Evolutionary conservation across 2,329 filamentous ascomycete genomes (phyloP), one percentile per base, ranked within the genome.

Genomic region (Pseudogymnoascus sp.): DNA sequence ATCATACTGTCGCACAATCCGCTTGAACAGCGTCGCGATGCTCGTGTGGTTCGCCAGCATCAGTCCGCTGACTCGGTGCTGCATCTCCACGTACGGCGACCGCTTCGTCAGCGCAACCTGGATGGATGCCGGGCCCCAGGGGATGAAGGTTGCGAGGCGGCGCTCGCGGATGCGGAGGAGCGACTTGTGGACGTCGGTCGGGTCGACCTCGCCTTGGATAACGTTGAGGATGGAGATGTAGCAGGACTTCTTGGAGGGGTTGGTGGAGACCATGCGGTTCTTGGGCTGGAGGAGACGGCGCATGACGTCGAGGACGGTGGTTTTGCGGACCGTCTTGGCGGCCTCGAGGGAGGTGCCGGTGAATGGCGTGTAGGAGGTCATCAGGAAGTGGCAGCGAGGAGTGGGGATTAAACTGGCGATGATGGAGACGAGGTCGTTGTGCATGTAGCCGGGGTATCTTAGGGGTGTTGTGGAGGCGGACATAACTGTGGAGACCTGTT

Each of bases 151-250:
- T 8, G 94, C 95, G 60, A 99, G 82, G 63, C 91, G 86, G 58
- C 94, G 88, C 79, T 99, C 94, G 58, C 94, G 88, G 71, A 99
- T 99, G 66, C 94, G 90, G 62, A 99, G 85, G 62, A 99, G 80
- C 66, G 93, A 97, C 83, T 99, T 99, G 80, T 99, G 94, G 61
- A 99, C 90, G 75, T 99, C 95, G 2, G 93, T 97, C 7, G 94
- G 93, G 72, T 99, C 95, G 38, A 95, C 94, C 74, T 99, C 94
- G 70, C 94, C 94, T 79, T 97, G 94, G 69, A 99, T 99, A 70
- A 99, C 96, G 75, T 99, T 97, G 65, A 99, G 81, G 68, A 99
- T 97, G 57, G 92, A 96, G 71, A 99, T 97, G 78, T 99, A 99
- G 79, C 94, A 99, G 77, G 92, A 97, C 78, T 91, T 95, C 79